Percentiles rank a stretch among this genome's conserved stretches.
phyloP scores from a whole-genome alignment of 2,329 filamentous ascomycete species.

The Ophiosphaerella herpotricha region DNA sequence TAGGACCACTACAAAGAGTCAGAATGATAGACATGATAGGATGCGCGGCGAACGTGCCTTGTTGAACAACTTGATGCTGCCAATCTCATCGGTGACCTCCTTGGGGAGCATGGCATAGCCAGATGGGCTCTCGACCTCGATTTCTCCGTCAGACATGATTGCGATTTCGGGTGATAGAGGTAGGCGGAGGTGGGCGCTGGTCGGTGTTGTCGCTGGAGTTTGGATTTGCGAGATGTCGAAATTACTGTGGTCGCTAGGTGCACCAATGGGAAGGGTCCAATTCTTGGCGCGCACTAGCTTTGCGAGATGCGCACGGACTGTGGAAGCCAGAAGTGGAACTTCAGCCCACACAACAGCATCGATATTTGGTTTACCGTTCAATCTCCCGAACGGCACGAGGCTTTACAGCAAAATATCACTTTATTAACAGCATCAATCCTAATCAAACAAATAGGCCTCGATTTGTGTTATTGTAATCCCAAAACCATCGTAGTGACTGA shows the following conservation, averaged over 20 bases:
- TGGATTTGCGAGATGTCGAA: conserved; percentile 12
- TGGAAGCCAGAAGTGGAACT: background rate
- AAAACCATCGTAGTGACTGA: background rate
- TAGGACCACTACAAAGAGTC: conserved; percentile 70
- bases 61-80: conserved; percentile 95
- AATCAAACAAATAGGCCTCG: too few relatives aligned
- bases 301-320: conserved; percentile 3
- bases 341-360: too few relatives aligned
- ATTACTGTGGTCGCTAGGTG: conserved; percentile 23
- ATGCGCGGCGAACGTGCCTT: conserved; percentile 53
- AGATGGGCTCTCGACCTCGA: conserved; percentile 82
- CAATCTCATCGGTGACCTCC: conserved; percentile 87
- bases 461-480: background rate
- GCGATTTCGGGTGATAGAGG: conserved; percentile 32
- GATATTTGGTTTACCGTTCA: too few relatives aligned
- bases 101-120: conserved; percentile 86
- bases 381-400: too few relatives aligned
- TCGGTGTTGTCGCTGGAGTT: conserved; percentile 37
- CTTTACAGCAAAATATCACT: too few relatives aligned
- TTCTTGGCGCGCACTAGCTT: conserved; percentile 21
- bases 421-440: too few relatives aligned
- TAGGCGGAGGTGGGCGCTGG: conserved; percentile 29
- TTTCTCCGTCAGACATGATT: conserved; percentile 93
- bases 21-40: conserved; percentile 9
- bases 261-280: conserved; percentile 15